A percentile compares a stretch with the other conserved stretches of the same genome.
phyloP scores from a whole-genome alignment of 2,329 filamentous ascomycete genomes.

The Nigrograna mackinnonii region DNA sequence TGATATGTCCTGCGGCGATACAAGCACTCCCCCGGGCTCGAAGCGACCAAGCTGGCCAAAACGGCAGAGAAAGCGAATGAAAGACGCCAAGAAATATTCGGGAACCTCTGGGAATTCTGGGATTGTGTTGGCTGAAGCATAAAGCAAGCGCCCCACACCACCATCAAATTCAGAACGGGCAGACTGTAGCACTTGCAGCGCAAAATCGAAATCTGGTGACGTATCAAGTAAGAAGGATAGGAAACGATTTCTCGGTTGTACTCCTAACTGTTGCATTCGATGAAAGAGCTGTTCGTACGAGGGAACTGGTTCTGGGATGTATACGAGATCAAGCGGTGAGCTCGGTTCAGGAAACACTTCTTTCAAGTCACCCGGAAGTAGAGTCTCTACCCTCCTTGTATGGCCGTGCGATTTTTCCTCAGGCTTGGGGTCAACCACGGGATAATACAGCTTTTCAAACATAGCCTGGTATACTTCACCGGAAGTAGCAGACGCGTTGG shows the following conservation, averaged over 20 bases:
- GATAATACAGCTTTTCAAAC: slow-evolving; percentile 58
- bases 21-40: too few species aligned
- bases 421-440: slow-evolving; percentile 10
- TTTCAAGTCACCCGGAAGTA: slow-evolving; percentile 63
- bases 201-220: slow-evolving; percentile 21
- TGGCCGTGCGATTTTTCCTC: slow-evolving; percentile 20
- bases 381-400: slow-evolving; percentile 25
- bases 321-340: slow-evolving; percentile 67
- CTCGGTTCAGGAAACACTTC: slow-evolving; percentile 60
- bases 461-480: slow-evolving; percentile 58
- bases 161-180: slow-evolving; percentile 18
- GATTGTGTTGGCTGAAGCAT: slow-evolving; percentile 11
- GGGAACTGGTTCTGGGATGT: slow-evolving; percentile 64
- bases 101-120: slow-evolving; percentile 12
- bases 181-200: slow-evolving; percentile 20
- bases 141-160: slow-evolving; percentile 23
- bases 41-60: slow-evolving; percentile 30
- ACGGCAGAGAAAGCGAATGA: slow-evolving; percentile 35
- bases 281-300: slow-evolving; percentile 61
- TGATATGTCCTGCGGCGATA: background rate
- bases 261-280: slow-evolving; percentile 57
- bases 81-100: slow-evolving; percentile 28
- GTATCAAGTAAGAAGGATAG: slow-evolving; percentile 60
- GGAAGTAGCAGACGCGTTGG: slow-evolving; percentile 34
- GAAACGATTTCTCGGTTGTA: slow-evolving; percentile 54